Evolutionary conservation across 2,329 filamentous ascomycete species (phyloP).

Genomic region (Pezicula radicicola): DNA sequence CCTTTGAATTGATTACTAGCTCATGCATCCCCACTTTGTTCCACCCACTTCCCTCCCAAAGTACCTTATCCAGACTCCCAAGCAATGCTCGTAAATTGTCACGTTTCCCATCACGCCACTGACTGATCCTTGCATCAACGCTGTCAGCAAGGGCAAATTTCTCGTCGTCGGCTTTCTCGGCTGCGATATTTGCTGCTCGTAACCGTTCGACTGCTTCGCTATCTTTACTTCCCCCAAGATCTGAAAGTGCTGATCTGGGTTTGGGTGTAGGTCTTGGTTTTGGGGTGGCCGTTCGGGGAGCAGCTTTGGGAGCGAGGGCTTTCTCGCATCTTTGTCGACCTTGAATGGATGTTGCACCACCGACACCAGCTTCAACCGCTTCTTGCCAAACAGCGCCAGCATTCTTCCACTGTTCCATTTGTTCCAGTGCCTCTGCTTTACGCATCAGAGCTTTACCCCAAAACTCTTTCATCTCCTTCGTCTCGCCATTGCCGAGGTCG

Average conservation of each 20-base stretch:
- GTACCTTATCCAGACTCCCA: conserved; percentile 79
- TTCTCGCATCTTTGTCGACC: conserved; percentile 88
- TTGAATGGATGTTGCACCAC: conserved; percentile 79
- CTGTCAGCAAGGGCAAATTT: conserved; percentile 85
- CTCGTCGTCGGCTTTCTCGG: conserved; percentile 85
- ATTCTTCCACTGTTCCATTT: conserved; percentile 91
- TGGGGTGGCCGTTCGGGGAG: conserved; percentile 39
- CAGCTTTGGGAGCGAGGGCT: conserved; percentile 70
- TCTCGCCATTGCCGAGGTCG: conserved; percentile 56
- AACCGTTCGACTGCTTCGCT: conserved; percentile 80
- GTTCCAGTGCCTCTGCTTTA: conserved; percentile 92
- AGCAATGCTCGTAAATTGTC: conserved; percentile 89
- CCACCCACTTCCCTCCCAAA: conserved; percentile 93
- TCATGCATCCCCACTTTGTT: conserved; percentile 96
- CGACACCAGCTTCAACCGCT: conserved; percentile 80
- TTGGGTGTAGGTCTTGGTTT: conserved; percentile 35
- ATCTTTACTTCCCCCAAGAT: conserved; percentile 38
- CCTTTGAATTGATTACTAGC: conserved; percentile 86
- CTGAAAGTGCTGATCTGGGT: conserved; percentile 36
- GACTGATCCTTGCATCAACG: conserved; percentile 74
- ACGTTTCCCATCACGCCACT: conserved; percentile 88
- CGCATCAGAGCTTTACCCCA: conserved; percentile 91
- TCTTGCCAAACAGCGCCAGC: conserved; percentile 77
- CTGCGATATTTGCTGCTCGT: conserved; percentile 79
- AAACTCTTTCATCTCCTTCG: conserved; percentile 87